A percentile compares a stretch with the other conserved stretches of the same genome.
phyloP scores from a whole-genome alignment of 2,329 filamentous ascomycete genomes.

The Ophiocordyceps australis region DNA sequence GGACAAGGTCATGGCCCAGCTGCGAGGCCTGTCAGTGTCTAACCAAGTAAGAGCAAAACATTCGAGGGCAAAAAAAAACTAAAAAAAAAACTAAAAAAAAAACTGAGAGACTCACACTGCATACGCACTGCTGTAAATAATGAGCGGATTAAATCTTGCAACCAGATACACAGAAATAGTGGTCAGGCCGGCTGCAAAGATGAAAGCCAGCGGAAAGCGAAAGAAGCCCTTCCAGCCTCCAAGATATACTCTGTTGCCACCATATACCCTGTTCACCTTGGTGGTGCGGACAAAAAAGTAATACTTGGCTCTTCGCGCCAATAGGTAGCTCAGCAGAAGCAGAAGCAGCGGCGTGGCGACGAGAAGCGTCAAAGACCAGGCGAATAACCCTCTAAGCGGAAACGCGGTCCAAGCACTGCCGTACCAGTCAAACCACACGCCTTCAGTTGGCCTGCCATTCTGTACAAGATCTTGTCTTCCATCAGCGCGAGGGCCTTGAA shows the following conservation, averaged over 20 bases:
- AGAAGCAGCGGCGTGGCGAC: slow-evolving; percentile 63
- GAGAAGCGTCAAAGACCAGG: slow-evolving; percentile 67
- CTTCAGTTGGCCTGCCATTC: slow-evolving; percentile 47
- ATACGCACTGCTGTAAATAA: slow-evolving; percentile 81
- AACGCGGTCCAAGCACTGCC: slow-evolving; percentile 66
- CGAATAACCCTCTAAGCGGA: slow-evolving; percentile 67
- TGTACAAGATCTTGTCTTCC: slow-evolving; percentile 40
- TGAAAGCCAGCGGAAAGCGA: slow-evolving; percentile 61
- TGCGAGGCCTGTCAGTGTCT: slow-evolving; percentile 9
- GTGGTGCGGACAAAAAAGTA: slow-evolving; percentile 61
- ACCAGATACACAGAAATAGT: slow-evolving; percentile 58
- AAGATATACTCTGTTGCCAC: slow-evolving; percentile 42
- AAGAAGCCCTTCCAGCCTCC: slow-evolving; percentile 70
- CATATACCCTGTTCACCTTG: slow-evolving; percentile 35
- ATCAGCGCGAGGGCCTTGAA: slow-evolving; percentile 39
- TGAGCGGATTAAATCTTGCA: slow-evolving; percentile 70
- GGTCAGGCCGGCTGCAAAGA: slow-evolving; percentile 47
- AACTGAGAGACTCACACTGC: slow-evolving; percentile 51
- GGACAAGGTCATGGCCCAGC: slow-evolving; percentile 71
- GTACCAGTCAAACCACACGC: slow-evolving; percentile 90
- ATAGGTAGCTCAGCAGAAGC: slow-evolving; percentile 46
- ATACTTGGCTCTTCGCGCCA: slow-evolving; percentile 61
- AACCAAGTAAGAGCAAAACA: neutral
- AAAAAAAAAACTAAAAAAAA: no score
- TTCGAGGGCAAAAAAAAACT: no score